phyloP scores from a whole-genome alignment of 225 moss, liverwort and hornwort species.

The Physcomitrellopsis africana region DNA sequence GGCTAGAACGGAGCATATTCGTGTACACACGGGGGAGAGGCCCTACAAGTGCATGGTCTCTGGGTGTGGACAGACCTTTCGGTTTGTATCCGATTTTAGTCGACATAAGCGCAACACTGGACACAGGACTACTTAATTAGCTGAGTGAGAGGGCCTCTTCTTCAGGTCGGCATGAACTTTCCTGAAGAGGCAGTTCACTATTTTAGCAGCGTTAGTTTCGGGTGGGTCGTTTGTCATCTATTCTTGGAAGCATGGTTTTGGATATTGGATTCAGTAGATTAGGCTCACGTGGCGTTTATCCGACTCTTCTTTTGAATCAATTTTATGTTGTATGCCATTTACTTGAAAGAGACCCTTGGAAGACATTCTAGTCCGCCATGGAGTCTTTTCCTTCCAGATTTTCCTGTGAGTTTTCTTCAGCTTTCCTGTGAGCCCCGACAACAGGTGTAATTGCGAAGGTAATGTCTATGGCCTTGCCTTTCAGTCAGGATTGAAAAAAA shows the following conservation, averaged over 20 bases:
- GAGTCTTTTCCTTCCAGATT: slow-evolving; percentile 42
- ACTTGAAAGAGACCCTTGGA: slow-evolving; percentile 32
- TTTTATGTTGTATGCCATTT: slow-evolving; percentile 31
- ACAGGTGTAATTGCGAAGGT: slow-evolving; percentile 44
- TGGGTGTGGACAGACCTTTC: slow-evolving; percentile 90
- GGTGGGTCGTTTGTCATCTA: slow-evolving; percentile 26
- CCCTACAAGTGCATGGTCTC: slow-evolving; percentile 80
- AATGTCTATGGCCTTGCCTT: neutral
- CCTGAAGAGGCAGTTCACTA: slow-evolving; percentile 33
- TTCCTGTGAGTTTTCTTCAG: slow-evolving; percentile 33
- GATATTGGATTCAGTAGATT: slow-evolving; percentile 36
- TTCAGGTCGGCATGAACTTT: slow-evolving; percentile 16
- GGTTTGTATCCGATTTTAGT: slow-evolving; percentile 98
- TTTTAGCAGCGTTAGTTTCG: slow-evolving; percentile 39
- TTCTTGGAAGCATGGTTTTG: slow-evolving; percentile 53
- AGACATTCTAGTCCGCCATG: slow-evolving; percentile 27
- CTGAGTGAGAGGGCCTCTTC: neutral
- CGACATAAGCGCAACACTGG: slow-evolving; percentile 96
- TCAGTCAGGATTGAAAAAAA: no score
- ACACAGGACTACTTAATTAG: slow-evolving; percentile 55
- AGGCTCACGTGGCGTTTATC: slow-evolving; percentile 33
- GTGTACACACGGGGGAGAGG: slow-evolving; percentile 91
- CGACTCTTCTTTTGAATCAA: slow-evolving; percentile 47
- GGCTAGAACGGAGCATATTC: slow-evolving; percentile 95
- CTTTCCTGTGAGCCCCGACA: slow-evolving; percentile 13